Evolutionary conservation across 2,329 filamentous ascomycete genomes (phyloP).

Genomic region (Atkinsonella texensis): DNA sequence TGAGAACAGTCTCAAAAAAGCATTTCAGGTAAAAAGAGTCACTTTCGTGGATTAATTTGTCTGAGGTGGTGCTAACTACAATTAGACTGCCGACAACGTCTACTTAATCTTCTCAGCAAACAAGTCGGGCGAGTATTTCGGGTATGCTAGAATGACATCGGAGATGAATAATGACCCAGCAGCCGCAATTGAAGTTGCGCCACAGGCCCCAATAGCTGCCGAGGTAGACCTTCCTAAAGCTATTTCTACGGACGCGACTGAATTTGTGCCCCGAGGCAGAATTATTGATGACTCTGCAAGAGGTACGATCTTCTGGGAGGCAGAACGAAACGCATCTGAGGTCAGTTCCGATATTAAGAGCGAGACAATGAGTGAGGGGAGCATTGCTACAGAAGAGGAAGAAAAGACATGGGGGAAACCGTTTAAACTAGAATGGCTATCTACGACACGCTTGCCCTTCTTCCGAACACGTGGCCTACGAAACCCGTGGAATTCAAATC

Average conservation of each 20-base stretch:
- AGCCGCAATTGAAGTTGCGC: constrained; percentile 56
- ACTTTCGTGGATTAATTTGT: too few species aligned
- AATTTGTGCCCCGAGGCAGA: constrained; percentile 65
- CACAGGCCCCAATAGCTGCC: constrained; percentile 45
- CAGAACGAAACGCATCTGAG: constrained; percentile 46
- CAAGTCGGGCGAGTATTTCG: constrained; percentile 94
- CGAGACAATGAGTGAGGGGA: constrained; percentile 25
- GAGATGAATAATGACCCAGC: constrained; percentile 67
- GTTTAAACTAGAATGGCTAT: constrained; percentile 84
- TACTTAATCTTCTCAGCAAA: constrained; percentile 94
- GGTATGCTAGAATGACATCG: constrained; percentile 84
- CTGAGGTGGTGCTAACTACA: neutral
- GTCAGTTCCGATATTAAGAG: constrained; percentile 33
- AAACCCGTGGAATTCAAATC: constrained; percentile 90
- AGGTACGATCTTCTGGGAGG: constrained; percentile 97
- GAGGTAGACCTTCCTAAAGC: constrained; percentile 63
- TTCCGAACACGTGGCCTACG: constrained; percentile 76
- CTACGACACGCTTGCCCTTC: constrained; percentile 72
- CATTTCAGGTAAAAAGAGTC: constrained; percentile 55
- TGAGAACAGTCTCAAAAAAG: constrained; percentile 68
- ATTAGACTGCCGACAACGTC: constrained; percentile 65
- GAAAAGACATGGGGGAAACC: constrained; percentile 76
- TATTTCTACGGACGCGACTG: constrained; percentile 67
- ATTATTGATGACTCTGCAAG: constrained; percentile 88
- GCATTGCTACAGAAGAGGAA: constrained; percentile 30